Evolutionary conservation across 441 rosid genomes (phyloP), one percentile per base, ranked within the genome.

Genomic region (Gossypium gossypioides): DNA sequence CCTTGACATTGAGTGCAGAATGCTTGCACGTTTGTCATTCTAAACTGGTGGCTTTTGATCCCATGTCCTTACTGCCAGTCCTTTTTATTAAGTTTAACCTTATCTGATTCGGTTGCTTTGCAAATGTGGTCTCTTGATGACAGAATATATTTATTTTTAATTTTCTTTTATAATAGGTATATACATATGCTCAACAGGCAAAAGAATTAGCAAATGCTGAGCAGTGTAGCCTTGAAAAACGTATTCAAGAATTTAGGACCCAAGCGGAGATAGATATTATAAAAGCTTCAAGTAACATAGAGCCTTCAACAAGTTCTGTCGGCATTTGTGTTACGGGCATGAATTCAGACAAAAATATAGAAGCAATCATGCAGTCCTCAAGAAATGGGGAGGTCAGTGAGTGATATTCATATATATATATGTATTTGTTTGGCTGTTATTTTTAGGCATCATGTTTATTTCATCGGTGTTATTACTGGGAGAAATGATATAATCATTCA

Each of bases 191-290:
- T 29, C 97, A 91, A 67, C 97, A 89, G 75, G 85, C 97, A 54
- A 93, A 93, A 84, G 98, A 93, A 84, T 78, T 81, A 79, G 88
- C 94, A n/a, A 85, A 75, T 77, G 75, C 81, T 68, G 98, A 91
- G 72, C 93, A 89, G 81, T 91, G 91, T 81, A 88, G 85, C 72
- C 89, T 91, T 76, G 97, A 86, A 65, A 88, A 86, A 80, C 83
- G 98, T 77, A 91, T 93, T 84, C 97, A 93, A 78, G 98, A 93
- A 78, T 93, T 86, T 80, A 86, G 96, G 82, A 88, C 97, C 51
- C 96, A 84, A 80, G 80, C 92, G 74, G 98, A 93, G 79, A 51
- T 87, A 80, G 89, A 86, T 48, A 84, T 77, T 69, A 73, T 83
- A 59, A 85, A 52, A 58, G 85, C 84, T 75, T 87, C 91, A 0